These are phyloP conservation scores for Gossypium raimondii DNA, from an alignment of 345 rosid species.

Conservation along the genomic window DNA sequence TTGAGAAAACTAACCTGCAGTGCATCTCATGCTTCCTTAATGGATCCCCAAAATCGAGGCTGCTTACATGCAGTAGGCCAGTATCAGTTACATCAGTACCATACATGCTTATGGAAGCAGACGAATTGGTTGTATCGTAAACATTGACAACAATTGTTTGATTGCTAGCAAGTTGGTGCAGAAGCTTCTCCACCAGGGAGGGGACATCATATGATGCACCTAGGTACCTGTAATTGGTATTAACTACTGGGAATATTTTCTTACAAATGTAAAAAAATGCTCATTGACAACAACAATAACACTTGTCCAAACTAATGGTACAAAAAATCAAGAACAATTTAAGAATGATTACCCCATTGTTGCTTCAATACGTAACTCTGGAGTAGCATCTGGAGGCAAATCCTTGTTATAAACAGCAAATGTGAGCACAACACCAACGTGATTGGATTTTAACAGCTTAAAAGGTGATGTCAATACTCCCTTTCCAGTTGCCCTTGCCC, in stretches of 20 bases:
- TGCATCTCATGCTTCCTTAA: slow-evolving; percentile 86
- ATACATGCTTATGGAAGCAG: slow-evolving; percentile 70
- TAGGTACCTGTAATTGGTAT: slow-evolving; percentile 51
- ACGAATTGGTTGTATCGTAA: slow-evolving; percentile 73
- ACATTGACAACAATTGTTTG: slow-evolving; percentile 82
- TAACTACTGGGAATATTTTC: neutral
- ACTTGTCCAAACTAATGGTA: neutral
- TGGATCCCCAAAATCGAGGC: slow-evolving; percentile 94
- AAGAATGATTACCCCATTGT: slow-evolving; percentile 62
- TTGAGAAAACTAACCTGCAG: slow-evolving; percentile 59
- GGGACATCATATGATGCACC: slow-evolving; percentile 97
- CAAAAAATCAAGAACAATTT: slow-evolving; percentile 12
- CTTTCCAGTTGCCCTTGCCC: slow-evolving; percentile 92
- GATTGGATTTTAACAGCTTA: slow-evolving; percentile 86
- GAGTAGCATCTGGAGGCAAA: slow-evolving; percentile 65
- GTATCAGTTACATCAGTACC: slow-evolving; percentile 63
- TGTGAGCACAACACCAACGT: slow-evolving; percentile 86
- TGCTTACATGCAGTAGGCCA: slow-evolving; percentile 52
- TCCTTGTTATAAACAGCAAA: slow-evolving; percentile 78
- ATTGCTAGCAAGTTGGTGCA: slow-evolving; percentile 93
- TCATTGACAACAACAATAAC: neutral
- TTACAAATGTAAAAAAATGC: neutral
- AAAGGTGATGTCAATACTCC: slow-evolving; percentile 96
- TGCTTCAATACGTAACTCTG: slow-evolving; percentile 64
- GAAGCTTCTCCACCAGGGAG: slow-evolving; percentile 87